Percentiles rank a stretch among this genome's conserved stretches.
Evolutionary conservation across 139 green algal species (phyloP).

Genomic region (Desmodesmus armatus): DNA sequence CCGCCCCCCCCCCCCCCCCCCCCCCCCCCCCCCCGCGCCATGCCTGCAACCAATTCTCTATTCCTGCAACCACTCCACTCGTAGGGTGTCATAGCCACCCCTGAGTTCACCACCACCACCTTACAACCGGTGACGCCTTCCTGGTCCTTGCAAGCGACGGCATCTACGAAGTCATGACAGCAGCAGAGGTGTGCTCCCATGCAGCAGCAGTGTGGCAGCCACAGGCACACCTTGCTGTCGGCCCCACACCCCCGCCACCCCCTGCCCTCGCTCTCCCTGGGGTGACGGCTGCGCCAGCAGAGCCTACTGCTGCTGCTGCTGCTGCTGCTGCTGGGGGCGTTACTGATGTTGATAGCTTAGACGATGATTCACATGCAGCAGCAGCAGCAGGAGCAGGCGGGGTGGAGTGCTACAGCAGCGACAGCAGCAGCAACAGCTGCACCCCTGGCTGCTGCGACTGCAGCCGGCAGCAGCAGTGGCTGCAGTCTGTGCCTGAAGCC

Average conservation of each 20-base stretch:
- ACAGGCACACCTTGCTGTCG: not conserved
- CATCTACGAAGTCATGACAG: conserved; percentile 53
- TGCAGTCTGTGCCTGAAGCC: too few species aligned
- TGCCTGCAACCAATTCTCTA: too few species aligned
- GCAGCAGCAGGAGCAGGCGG: not conserved
- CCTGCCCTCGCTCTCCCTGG: conserved; percentile 48
- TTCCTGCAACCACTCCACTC: too few species aligned
- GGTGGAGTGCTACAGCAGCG: too few species aligned
- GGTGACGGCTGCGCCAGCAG: not conserved
- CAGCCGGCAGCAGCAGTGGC: too few species aligned
- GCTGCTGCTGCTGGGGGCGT: not conserved
- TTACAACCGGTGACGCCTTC: not conserved
- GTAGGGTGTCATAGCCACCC: not conserved
- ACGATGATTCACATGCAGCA: not conserved
- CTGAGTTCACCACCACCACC: not conserved
- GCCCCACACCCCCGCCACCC: conserved; percentile 6
- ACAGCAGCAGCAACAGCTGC: not conserved
- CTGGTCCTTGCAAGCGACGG: conserved; percentile 66
- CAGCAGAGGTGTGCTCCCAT: conserved; percentile 55
- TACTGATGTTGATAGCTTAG: not conserved
- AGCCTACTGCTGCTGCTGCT: not conserved
- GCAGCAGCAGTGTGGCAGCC: conserved; percentile 35
- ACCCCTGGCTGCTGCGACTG: too few species aligned
- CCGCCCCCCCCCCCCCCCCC: too few species aligned
- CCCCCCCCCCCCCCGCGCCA: too few species aligned